A percentile compares a stretch with the other conserved stretches of the same genome.
Evolutionary conservation across 305 asterid species (phyloP).

Genomic region (Nicotiana rustica): DNA sequence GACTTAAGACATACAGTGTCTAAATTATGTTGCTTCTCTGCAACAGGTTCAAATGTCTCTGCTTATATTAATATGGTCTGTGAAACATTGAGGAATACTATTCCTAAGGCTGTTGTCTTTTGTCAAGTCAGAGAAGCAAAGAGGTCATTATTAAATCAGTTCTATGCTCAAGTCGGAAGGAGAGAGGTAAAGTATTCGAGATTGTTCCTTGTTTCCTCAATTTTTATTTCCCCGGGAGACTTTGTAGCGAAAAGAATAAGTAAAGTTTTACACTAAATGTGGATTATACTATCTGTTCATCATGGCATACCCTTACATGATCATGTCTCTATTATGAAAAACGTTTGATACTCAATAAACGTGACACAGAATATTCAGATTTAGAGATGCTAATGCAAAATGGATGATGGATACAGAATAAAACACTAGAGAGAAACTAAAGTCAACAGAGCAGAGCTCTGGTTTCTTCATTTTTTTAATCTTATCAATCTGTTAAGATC

Average conservation of each 20-base stretch:
- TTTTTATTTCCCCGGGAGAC: not conserved
- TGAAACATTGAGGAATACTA: constrained; percentile 76
- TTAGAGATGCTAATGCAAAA: not conserved
- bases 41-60: constrained; percentile 80
- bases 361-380: not conserved
- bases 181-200: constrained; percentile 70
- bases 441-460: not conserved
- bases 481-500: not conserved
- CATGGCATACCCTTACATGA: not conserved
- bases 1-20: not conserved
- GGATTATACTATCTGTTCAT: not conserved
- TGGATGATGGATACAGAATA: not conserved
- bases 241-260: not conserved
- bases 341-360: not conserved
- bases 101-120: constrained; percentile 96
- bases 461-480: not conserved
- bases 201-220: not conserved
- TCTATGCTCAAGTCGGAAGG: constrained; percentile 90
- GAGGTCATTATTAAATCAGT: constrained; percentile 69
- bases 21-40: constrained; percentile 35
- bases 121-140: constrained; percentile 97
- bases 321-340: not conserved
- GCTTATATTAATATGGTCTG: constrained; percentile 85
- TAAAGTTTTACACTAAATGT: not conserved
- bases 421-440: not conserved